Evolutionary conservation across 2,329 filamentous ascomycete species (phyloP).

Genomic region (Lachnellula arida): DNA sequence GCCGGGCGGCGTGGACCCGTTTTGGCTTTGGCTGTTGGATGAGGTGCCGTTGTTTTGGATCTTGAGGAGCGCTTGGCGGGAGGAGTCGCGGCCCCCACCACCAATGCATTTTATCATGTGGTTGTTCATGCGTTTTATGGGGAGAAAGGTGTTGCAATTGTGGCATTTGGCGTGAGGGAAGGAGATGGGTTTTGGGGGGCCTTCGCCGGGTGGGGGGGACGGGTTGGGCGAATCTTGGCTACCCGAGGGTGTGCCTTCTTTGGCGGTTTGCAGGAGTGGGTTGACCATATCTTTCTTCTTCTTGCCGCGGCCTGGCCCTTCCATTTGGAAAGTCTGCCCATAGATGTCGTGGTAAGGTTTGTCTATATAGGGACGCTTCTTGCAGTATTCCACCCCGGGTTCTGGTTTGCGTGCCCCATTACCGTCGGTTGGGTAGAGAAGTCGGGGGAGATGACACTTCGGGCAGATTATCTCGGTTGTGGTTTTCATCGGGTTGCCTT

Average conservation of each 20-base stretch:
- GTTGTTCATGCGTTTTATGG: constrained; percentile 61
- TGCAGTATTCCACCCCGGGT: constrained; percentile 70
- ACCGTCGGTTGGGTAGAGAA: constrained; percentile 68
- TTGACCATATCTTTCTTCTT: constrained; percentile 75
- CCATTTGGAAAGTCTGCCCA: constrained; percentile 73
- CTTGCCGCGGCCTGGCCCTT: constrained; percentile 70
- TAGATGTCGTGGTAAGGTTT: constrained; percentile 76
- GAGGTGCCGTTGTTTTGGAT: constrained; percentile 50
- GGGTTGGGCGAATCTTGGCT: constrained; percentile 41
- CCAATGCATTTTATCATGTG: constrained; percentile 66
- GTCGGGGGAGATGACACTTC: constrained; percentile 67
- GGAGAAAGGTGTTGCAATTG: constrained; percentile 62
- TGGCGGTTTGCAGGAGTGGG: constrained; percentile 22
- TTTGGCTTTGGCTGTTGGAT: constrained; percentile 39
- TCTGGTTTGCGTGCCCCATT: constrained; percentile 62
- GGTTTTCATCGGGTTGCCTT: constrained; percentile 68
- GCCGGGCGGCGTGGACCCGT: constrained; percentile 54
- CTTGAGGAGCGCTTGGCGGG: constrained; percentile 57
- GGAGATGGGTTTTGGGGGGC: constrained; percentile 56
- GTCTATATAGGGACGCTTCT: constrained; percentile 71
- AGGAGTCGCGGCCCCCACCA: constrained; percentile 59
- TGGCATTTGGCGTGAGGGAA: constrained; percentile 63
- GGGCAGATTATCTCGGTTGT: constrained; percentile 68
- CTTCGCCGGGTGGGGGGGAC: constrained; percentile 44
- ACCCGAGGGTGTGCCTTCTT: constrained; percentile 36